Conservation (phyloP, 129 eudicot genomes). For the Rutidosis leptorrhynchoides region DNA sequence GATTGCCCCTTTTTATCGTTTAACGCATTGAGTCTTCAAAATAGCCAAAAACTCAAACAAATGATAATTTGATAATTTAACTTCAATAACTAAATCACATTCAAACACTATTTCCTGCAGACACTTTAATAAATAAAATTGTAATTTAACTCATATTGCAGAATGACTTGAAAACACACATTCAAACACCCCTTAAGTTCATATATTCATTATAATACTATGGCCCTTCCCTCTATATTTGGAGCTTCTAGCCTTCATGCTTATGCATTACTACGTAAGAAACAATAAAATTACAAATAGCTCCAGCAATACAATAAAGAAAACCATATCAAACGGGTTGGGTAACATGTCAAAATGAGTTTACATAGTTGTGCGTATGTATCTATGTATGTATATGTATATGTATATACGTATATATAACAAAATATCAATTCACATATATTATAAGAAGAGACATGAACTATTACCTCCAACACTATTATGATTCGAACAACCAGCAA, state of each 20-base stretch:
- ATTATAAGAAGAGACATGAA: not conserved
- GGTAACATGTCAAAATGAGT: not conserved
- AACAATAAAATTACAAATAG: not conserved
- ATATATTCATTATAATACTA: not conserved
- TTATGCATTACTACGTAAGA: not conserved
- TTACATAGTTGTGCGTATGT: not conserved
- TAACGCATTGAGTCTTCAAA: not conserved
- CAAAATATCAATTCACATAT: too few relatives aligned
- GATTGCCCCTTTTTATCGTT: not conserved
- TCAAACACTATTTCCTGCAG: not conserved
- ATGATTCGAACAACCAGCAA: conserved; percentile 93
- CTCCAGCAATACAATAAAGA: not conserved
- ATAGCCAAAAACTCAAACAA: not conserved
- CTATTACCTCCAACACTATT: conserved; percentile 86
- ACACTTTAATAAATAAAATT: too few relatives aligned
- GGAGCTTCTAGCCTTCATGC: not conserved
- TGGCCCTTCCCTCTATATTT: not conserved
- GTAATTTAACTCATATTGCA: too few relatives aligned
- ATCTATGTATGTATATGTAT: too few relatives aligned
- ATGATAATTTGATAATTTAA: too few relatives aligned
- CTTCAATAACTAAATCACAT: not conserved
- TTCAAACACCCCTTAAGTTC: not conserved
- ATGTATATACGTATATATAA: too few relatives aligned
- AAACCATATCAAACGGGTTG: not conserved
- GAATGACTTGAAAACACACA: too few relatives aligned